A percentile compares a stretch with the other conserved stretches of the same genome.
phyloP scores from a whole-genome alignment of 805 yeast species.

The Limtongia smithiae region DNA sequence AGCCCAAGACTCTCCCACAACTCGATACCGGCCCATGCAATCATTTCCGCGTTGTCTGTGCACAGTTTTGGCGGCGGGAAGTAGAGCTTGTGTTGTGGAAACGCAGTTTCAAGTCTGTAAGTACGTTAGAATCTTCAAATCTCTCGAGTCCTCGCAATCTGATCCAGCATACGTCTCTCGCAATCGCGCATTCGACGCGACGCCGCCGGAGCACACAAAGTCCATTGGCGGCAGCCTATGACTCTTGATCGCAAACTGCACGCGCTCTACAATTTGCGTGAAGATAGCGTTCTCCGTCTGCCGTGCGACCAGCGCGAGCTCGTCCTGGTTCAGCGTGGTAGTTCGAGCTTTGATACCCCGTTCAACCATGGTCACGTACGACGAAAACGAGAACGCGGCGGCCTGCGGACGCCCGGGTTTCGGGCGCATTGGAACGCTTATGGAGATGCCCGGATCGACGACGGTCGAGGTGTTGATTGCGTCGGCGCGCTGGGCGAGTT shows the following conservation, averaged over 20 bases:
- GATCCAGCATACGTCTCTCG: conserved; percentile 45
- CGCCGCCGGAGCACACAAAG: conserved; percentile 91
- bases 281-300: conserved; percentile 58
- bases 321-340: conserved; percentile 4
- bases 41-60: conserved; percentile 95
- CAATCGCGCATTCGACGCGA: conserved; percentile 67
- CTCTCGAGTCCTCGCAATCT: neutral
- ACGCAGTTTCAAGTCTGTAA: conserved; percentile 3
- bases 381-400: conserved; percentile 70
- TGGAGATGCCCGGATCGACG: neutral
- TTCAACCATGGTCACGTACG: conserved; percentile 59
- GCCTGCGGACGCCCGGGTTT: conserved; percentile 46
- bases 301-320: conserved; percentile 6
- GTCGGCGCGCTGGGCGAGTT: neutral
- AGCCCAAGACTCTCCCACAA: conserved; percentile 54
- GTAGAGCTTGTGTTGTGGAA: conserved; percentile 3
- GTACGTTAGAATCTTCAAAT: neutral
- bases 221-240: conserved; percentile 32
- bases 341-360: conserved; percentile 26
- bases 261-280: conserved; percentile 65
- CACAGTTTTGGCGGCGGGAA: conserved; percentile 73
- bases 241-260: conserved; percentile 47
- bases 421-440: conserved; percentile 48
- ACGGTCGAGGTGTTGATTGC: neutral
- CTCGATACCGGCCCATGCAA: conserved; percentile 96